Base-by-base conservation (phyloP, 1,284 basidiomycete genomes). In the Mycocalia duriaeana region DNA sequence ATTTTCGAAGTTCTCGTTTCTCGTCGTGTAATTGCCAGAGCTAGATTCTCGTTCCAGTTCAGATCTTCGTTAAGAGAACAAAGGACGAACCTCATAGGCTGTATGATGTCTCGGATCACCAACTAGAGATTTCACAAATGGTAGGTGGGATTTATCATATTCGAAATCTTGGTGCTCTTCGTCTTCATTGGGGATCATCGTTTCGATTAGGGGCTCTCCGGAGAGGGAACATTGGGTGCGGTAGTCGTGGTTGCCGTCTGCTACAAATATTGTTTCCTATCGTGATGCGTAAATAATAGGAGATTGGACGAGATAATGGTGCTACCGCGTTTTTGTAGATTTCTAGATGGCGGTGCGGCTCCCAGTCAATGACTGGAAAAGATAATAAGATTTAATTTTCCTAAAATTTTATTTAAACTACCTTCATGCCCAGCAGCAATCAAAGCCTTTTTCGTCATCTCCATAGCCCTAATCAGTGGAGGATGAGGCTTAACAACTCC, bases 401-500 rank as follows among this genome's bases (percentile, higher is more conserved):
- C n/a, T n/a, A n/a, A n/a, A n/a, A n/a, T n/a, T n/a, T n/a, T 16
- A 34, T 34, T 34, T 16, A 16, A 45, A 53, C 41, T 45, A 81
- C 82, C 79, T 58, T 73, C 72, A 60, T 92, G 88, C 0, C 89
- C 89, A 5, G 82, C 82, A 3, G 66, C 71, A 25, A 76, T 55
- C 20, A 11, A 4, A 14, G 6, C 31, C 18, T 13, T 62, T 58
- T 79, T 79, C 1, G 76, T 73, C 47, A 69, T 71, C 53, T 78
- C 69, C 35, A 93, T 64, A 0, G 81, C 89, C 26, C 89, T 71
- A 14, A 60, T 65, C 16, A 91, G 65, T 0, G 90, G 87, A 0
- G 90, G 89, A 49, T 85, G 80, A 2, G 90, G 89, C n/a, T 68
- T 60, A 8, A 79, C 66, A 9, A 76, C 50, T 1, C 78, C 85